A percentile compares a stretch with the other conserved stretches of the same genome.
phyloP scores from a whole-genome alignment of 106 monocot species.

The Platanthera guangdongensis region DNA sequence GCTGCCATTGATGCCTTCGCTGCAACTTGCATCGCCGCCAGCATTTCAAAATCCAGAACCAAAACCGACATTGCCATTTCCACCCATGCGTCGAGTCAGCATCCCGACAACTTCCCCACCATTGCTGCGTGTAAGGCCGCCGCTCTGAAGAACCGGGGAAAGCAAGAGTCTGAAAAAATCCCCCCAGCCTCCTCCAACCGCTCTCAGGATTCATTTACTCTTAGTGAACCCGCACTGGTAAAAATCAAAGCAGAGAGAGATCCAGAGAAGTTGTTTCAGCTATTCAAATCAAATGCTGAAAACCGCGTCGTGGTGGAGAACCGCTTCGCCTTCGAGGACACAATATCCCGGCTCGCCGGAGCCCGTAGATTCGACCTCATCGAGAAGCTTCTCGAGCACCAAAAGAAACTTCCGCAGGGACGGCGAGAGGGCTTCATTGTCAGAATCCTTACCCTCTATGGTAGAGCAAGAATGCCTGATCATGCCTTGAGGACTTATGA shows the following conservation, averaged over 20 bases:
- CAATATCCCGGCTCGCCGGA: conserved; percentile 58
- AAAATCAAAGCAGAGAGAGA: conserved; percentile 70
- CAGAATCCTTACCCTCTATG: conserved; percentile 72
- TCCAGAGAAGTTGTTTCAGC: conserved; percentile 59
- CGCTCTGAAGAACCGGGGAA: conserved; percentile 14
- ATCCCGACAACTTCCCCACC: conserved; percentile 42
- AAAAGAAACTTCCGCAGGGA: conserved; percentile 72
- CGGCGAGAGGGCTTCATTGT: conserved; percentile 74
- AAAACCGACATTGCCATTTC: conserved; percentile 30
- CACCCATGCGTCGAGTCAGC: conserved; percentile 15
- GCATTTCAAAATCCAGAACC: conserved; percentile 27
- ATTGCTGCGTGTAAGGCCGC: conserved; percentile 49
- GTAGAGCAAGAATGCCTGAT: conserved; percentile 65
- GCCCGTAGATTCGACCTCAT: conserved; percentile 67
- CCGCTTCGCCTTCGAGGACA: conserved; percentile 72
- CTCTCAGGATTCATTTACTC: not conserved
- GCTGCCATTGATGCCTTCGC: conserved; percentile 72
- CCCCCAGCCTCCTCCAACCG: not conserved
- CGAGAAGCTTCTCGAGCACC: conserved; percentile 76
- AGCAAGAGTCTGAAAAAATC: conserved; percentile 8
- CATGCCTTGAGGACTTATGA: conserved; percentile 63
- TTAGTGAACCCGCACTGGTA: conserved; percentile 49
- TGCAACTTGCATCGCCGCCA: conserved; percentile 62
- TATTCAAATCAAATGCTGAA: conserved; percentile 62
- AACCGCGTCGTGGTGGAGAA: conserved; percentile 81